A percentile compares a stretch with the other conserved stretches of the same genome.
These are phyloP conservation scores for Echria macrotheca DNA, from an alignment of 495 filamentous ascomycete genomes.

Conservation along the genomic window DNA sequence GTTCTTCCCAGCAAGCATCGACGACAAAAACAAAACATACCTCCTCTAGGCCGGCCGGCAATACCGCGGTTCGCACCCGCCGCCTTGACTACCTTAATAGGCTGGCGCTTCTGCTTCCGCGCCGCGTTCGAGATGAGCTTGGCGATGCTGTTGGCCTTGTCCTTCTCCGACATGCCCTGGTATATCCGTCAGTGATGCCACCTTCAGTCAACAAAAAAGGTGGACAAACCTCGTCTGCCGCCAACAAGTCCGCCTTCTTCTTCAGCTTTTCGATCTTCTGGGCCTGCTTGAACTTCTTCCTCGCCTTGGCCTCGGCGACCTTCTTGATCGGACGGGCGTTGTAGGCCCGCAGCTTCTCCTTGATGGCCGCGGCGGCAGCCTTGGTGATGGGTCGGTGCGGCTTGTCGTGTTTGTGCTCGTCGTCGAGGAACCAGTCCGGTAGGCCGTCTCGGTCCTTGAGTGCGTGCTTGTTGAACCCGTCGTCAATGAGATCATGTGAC, in stretches of 20 bases:
- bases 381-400: constrained; percentile 82
- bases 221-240: constrained; percentile 61
- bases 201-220: no score
- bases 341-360: constrained; percentile 86
- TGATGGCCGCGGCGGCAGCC: constrained; percentile 86
- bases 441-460: constrained; percentile 91
- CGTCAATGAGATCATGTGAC: constrained; percentile 72
- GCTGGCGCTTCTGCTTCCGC: constrained; percentile 78
- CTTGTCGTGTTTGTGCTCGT: constrained; percentile 78
- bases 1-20: neutral
- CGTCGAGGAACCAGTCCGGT: constrained; percentile 97
- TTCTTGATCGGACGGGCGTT: constrained; percentile 99
- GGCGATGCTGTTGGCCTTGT: constrained; percentile 81
- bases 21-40: neutral
- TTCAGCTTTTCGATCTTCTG: constrained; percentile 85
- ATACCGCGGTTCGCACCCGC: constrained; percentile 79
- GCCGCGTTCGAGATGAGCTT: constrained; percentile 74
- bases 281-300: constrained; percentile 94
- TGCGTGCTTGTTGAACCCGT: constrained; percentile 85
- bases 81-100: constrained; percentile 87
- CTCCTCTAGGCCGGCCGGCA: constrained; percentile 38
- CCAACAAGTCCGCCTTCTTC: constrained; percentile 86
- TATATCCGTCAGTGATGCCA: no score
- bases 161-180: constrained; percentile 76
- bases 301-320: constrained; percentile 88